Evolutionary conservation across 2,329 filamentous ascomycete species (phyloP).

Genomic region (Chrysoporthe austroafricana): DNA sequence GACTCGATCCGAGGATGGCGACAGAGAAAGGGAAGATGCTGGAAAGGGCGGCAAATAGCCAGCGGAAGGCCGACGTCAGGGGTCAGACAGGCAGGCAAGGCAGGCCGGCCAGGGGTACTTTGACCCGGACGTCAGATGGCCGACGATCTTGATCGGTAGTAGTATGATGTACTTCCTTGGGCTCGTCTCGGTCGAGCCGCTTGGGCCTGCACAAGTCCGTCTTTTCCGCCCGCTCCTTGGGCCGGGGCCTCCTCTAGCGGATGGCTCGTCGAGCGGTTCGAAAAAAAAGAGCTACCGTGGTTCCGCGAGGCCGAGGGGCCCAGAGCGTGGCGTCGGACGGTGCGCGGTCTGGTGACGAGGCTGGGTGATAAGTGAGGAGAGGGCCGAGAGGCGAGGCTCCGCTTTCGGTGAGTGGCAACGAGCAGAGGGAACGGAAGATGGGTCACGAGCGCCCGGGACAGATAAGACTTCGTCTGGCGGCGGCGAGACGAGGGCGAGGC

Average conservation of each 20-base stretch:
- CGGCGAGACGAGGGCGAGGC: not conserved
- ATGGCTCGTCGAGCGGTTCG: not conserved
- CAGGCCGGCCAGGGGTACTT: conserved; percentile 16
- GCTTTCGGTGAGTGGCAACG: conserved; percentile 27
- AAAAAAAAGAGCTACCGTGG: not conserved
- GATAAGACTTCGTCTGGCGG: not conserved
- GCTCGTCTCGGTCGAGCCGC: conserved; percentile 1
- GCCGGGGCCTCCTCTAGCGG: too few species aligned
- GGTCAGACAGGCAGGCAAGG: conserved; percentile 12
- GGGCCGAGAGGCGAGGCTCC: conserved; percentile 24
- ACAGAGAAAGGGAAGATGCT: conserved; percentile 28
- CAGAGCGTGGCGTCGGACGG: conserved; percentile 16
- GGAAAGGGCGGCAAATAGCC: conserved; percentile 27
- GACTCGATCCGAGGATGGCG: conserved; percentile 14
- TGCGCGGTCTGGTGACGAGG: conserved; percentile 26
- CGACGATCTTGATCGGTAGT: conserved; percentile 6
- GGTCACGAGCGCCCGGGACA: not conserved
- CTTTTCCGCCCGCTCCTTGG: not conserved
- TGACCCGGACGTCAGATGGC: not conserved
- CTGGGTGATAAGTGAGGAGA: conserved; percentile 18
- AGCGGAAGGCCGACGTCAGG: conserved; percentile 14
- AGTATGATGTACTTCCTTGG: conserved; percentile 5
- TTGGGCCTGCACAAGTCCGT: too few species aligned
- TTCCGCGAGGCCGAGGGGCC: not conserved
- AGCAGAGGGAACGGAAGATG: not conserved